Base-by-base conservation (phyloP, 2,329 filamentous ascomycete species). In the Zopfia rhizophila region DNA sequence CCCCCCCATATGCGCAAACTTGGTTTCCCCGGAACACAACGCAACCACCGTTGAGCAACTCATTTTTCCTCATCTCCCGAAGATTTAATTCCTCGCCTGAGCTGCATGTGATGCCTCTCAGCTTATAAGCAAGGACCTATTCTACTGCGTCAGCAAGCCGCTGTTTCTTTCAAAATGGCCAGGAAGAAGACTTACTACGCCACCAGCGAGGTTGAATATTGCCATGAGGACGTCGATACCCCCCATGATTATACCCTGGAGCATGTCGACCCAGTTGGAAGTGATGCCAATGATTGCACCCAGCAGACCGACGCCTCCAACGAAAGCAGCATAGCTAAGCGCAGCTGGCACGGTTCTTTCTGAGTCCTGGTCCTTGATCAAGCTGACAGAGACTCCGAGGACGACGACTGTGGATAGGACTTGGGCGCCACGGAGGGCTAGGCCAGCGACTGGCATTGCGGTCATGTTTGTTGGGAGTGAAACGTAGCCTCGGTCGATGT, bases 1-100 rank as follows among this genome's bases (percentile, higher is more conserved):
- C 5, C 12, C 19, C 14, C 13, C 14, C n/a, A 28, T 47, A 40
- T 13, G 17, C 14, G 19, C 33, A 38, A 3, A 13, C 36, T 11
- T 27, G 16, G 13, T 21, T 16, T 7, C 14, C 13, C 1, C 19
- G 5, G 5, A 22, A 6, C n/a, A 12, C 19, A 2, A 13, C 24
- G n/a, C 43, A 52, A 2, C 61, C 58, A 11, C 55, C 61, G 19
- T 56, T 61, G 12, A 63, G 43, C 8, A 63, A 32, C 7, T 56
- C 49, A 33, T 49, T 64, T 11, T 21, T 16, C 8, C 11, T 28
- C 4, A 48, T 24, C 5, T 28, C 24, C 11, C 28, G 1, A 3
- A 6, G n/a, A n/a, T 38, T 38, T 6, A 12, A 5, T 10, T 27
- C 19, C 7, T 40, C 31, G 7, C 14, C 23, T 16, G 51, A 30